Evolutionary conservation across 2,329 filamentous ascomycete genomes (phyloP).

Genomic region (Pezicula neosporulosa): DNA sequence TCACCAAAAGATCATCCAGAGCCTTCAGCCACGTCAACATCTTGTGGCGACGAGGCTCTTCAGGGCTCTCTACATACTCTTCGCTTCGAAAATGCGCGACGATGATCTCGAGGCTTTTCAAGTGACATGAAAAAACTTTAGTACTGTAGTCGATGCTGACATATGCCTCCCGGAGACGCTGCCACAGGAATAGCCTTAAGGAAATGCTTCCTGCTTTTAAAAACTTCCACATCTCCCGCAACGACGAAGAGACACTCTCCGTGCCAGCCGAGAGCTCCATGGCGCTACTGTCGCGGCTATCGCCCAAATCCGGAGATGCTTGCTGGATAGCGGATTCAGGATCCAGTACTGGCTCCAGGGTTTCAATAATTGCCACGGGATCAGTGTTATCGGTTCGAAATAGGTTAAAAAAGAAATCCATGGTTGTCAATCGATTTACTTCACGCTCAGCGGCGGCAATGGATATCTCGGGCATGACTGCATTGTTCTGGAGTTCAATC

Average conservation of each 20-base stretch:
- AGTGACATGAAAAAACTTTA: slow-evolving; percentile 82
- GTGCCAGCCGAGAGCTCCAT: slow-evolving; percentile 6
- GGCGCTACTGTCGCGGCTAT: slow-evolving; percentile 5
- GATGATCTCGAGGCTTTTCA: slow-evolving; percentile 83
- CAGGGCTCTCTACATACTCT: slow-evolving; percentile 50
- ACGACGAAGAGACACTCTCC: slow-evolving; percentile 31
- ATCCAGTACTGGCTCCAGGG: slow-evolving; percentile 86
- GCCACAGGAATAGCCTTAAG: slow-evolving; percentile 84
- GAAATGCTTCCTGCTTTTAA: slow-evolving; percentile 78
- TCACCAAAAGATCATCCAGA: slow-evolving; percentile 72
- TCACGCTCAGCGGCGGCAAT: slow-evolving; percentile 81
- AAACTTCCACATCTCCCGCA: slow-evolving; percentile 82
- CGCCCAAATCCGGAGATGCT: slow-evolving; percentile 26
- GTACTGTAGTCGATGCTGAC: slow-evolving; percentile 78
- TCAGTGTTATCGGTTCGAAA: slow-evolving; percentile 82
- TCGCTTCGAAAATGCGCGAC: slow-evolving; percentile 63
- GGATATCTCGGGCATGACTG: slow-evolving; percentile 84
- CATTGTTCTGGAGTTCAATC: slow-evolving; percentile 75
- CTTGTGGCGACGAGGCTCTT: slow-evolving; percentile 63
- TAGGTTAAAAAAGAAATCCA: slow-evolving; percentile 91
- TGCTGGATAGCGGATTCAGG: slow-evolving; percentile 51
- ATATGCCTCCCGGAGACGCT: slow-evolving; percentile 86
- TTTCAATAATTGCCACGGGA: slow-evolving; percentile 83
- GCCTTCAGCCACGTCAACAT: slow-evolving; percentile 76
- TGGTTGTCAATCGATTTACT: slow-evolving; percentile 86